A percentile compares a stretch with the other conserved stretches of the same genome.
phyloP scores from a whole-genome alignment of 2,329 filamentous ascomycete species.

The Pseudogymnoascus sp. region DNA sequence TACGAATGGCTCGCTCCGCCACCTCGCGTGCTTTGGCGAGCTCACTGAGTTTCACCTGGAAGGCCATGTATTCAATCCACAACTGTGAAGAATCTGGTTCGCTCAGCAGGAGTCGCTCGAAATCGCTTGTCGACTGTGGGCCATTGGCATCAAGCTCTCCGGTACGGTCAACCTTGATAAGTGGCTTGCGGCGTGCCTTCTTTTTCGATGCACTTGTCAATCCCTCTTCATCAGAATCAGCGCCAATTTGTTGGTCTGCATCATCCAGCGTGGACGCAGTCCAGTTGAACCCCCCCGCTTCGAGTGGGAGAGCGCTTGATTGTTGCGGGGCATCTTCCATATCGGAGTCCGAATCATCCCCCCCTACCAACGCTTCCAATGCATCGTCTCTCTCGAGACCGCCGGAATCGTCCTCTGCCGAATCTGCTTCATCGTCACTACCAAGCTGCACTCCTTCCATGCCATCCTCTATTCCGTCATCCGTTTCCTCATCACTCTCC shows the following conservation, averaged over 20 bases:
- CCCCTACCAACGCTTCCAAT: slow-evolving; percentile 14
- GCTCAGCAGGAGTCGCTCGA: slow-evolving; percentile 83
- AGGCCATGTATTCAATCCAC: slow-evolving; percentile 99
- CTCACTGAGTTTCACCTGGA: slow-evolving; percentile 88
- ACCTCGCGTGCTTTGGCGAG: slow-evolving; percentile 80
- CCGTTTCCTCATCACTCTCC: slow-evolving; percentile 40
- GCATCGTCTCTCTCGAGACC: slow-evolving; percentile 15
- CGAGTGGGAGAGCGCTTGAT: slow-evolving; percentile 46
- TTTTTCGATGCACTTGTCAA: slow-evolving; percentile 45
- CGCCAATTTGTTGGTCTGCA: slow-evolving; percentile 30
- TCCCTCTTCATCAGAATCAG: slow-evolving; percentile 40
- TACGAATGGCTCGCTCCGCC: slow-evolving; percentile 81
- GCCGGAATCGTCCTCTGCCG: slow-evolving; percentile 37
- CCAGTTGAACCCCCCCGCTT: slow-evolving; percentile 81
- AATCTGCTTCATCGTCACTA: slow-evolving; percentile 18
- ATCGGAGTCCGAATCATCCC: slow-evolving; percentile 32
- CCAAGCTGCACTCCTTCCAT: slow-evolving; percentile 35
- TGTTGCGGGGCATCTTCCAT: slow-evolving; percentile 28
- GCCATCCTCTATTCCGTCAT: slow-evolving; percentile 40
- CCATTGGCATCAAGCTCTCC: slow-evolving; percentile 85
- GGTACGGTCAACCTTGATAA: slow-evolving; percentile 79
- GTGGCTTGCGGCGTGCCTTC: slow-evolving; percentile 67
- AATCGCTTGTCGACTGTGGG: slow-evolving; percentile 84
- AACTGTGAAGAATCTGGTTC: slow-evolving; percentile 88
- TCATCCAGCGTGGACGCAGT: slow-evolving; percentile 59